Conservation (phyloP, 345 rosid species). For the Triadica sebifera region DNA sequence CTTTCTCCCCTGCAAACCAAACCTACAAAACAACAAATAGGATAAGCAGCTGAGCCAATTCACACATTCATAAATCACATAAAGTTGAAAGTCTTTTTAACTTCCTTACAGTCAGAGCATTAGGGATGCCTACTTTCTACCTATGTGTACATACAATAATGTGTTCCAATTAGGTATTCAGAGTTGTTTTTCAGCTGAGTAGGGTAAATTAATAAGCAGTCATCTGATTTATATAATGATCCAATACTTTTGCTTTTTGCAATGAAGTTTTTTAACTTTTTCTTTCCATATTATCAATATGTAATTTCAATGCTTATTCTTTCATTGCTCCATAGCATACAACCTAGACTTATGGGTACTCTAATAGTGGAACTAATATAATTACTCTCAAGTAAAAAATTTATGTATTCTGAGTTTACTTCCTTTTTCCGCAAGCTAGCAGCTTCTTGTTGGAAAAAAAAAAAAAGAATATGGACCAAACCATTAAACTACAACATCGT, state of each 20-base stretch:
- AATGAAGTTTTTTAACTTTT: background rate
- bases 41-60: conserved; percentile 12
- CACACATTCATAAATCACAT: background rate
- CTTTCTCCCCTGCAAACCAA: conserved; percentile 78
- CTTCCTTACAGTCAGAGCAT: background rate
- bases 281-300: background rate
- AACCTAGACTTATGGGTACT: background rate
- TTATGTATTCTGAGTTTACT: background rate
- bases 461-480: background rate
- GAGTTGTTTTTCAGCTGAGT: background rate
- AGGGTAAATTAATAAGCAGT: background rate
- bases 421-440: background rate
- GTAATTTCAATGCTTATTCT: background rate
- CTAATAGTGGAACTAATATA: background rate
- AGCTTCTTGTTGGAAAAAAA: background rate
- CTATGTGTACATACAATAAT: background rate
- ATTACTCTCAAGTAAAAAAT: background rate
- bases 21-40: conserved; percentile 46
- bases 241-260: background rate
- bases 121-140: background rate
- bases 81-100: background rate
- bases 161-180: background rate
- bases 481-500: background rate
- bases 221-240: background rate
- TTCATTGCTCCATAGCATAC: background rate